Evolutionary conservation across 768 basidiomycete genomes (phyloP).

Genomic region (Neoboletus brunneissimus): DNA sequence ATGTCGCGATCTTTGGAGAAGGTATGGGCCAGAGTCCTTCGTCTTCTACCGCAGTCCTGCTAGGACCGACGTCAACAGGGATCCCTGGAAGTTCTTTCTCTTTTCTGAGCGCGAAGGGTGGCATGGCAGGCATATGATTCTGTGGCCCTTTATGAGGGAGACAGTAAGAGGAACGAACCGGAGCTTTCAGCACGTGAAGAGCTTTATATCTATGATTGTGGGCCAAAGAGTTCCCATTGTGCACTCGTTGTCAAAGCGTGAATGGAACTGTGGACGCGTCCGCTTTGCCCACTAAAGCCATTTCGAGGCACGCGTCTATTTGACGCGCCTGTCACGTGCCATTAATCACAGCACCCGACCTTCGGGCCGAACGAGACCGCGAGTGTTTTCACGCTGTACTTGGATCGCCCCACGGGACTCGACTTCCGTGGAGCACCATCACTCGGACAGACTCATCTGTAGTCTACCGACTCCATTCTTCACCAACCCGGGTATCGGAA

Average conservation of each 20-base stretch:
- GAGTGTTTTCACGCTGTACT: no score
- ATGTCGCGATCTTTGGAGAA: not conserved
- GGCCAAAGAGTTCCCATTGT: not conserved
- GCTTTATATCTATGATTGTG: slow-evolving; percentile 11
- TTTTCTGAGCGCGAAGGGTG: not conserved
- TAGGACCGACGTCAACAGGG: slow-evolving; percentile 6
- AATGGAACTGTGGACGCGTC: not conserved
- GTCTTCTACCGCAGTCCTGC: not conserved
- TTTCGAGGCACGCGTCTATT: not conserved
- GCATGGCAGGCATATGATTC: slow-evolving; percentile 10
- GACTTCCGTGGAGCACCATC: not conserved
- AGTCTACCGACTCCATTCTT: not conserved
- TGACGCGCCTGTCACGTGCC: slow-evolving; percentile 18
- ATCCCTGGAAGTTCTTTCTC: slow-evolving; percentile 26
- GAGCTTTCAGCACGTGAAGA: not conserved
- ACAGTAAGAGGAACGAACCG: not conserved
- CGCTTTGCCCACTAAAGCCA: slow-evolving; percentile 3
- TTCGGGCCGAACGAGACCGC: no score
- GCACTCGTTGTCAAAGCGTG: slow-evolving; percentile 12
- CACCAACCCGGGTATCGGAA: not conserved
- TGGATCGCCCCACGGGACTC: not conserved
- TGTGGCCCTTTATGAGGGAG: not conserved
- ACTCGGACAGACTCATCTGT: not conserved
- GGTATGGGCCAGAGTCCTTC: not conserved
- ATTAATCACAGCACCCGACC: no score